Evolutionary conservation across 257 asterid species (phyloP).

Genomic region (Nicotiana tabacum): DNA sequence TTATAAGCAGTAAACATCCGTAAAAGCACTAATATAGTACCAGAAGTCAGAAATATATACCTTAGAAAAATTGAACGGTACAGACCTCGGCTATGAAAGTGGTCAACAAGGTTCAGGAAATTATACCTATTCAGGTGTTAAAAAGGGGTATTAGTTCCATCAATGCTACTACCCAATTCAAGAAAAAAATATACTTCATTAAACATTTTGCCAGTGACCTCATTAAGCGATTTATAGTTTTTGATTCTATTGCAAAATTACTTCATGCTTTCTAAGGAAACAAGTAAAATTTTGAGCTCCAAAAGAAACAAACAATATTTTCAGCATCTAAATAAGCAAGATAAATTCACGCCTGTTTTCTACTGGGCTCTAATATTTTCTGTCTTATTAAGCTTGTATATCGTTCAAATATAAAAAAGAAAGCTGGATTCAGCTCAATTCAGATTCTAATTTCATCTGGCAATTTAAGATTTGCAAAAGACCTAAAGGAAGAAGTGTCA

Average conservation of each 20-base stretch:
- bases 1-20: not conserved
- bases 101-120: conserved; percentile 60
- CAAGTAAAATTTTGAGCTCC: not conserved
- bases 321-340: not conserved
- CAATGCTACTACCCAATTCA: not conserved
- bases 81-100: conserved; percentile 74
- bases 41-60: conserved; percentile 27
- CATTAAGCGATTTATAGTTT: not conserved
- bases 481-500: conserved; percentile 6
- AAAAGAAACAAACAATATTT: not conserved
- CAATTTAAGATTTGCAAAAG: not conserved
- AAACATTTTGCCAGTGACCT: not conserved
- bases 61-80: conserved; percentile 72
- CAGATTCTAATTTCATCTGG: not conserved
- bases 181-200: not conserved
- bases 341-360: too few relatives aligned
- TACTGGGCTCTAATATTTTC: too few relatives aligned
- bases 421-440: not conserved
- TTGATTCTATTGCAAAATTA: not conserved
- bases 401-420: not conserved
- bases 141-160: not conserved
- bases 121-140: conserved; percentile 57
- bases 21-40: not conserved
- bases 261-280: not conserved
- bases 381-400: not conserved